phyloP scores from a whole-genome alignment of 768 basidiomycete species.

The Daedaleopsis sinensis region DNA sequence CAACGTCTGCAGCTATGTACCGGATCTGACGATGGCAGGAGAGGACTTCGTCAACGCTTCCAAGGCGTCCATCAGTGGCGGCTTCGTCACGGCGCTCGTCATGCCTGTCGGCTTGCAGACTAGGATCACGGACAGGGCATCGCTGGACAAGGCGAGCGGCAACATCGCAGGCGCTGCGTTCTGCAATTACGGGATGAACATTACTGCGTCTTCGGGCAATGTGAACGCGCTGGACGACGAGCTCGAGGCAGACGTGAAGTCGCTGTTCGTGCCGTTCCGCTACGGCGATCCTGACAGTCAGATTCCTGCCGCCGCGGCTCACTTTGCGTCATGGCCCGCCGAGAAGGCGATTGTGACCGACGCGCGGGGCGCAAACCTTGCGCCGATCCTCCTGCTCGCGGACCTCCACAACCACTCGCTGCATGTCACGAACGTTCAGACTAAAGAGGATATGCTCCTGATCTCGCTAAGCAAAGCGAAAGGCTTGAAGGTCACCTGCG shows the following conservation, averaged over 20 bases:
- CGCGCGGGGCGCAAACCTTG: slow-evolving; percentile 86
- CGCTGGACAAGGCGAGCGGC: slow-evolving; percentile 69
- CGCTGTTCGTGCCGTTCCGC: slow-evolving; percentile 84
- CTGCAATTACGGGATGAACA: slow-evolving; percentile 86
- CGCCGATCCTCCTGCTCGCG: slow-evolving; percentile 91
- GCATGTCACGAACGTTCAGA: slow-evolving; percentile 89
- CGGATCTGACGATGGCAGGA: slow-evolving; percentile 59
- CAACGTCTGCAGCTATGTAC: slow-evolving; percentile 87
- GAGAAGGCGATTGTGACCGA: slow-evolving; percentile 96
- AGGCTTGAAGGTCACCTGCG: slow-evolving; percentile 93
- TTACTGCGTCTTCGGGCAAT: slow-evolving; percentile 76
- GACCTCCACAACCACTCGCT: slow-evolving; percentile 87
- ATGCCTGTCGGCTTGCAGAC: slow-evolving; percentile 68
- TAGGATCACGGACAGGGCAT: slow-evolving; percentile 64
- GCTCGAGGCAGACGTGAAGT: slow-evolving; percentile 76
- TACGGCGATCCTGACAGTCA: slow-evolving; percentile 49
- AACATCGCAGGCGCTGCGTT: slow-evolving; percentile 68
- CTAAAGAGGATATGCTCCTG: slow-evolving; percentile 82
- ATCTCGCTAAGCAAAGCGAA: slow-evolving; percentile 96
- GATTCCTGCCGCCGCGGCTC: slow-evolving; percentile 76
- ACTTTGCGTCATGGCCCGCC: slow-evolving; percentile 87
- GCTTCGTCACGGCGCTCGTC: slow-evolving; percentile 86
- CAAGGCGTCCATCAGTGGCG: slow-evolving; percentile 83
- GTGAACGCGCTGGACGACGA: slow-evolving; percentile 69
- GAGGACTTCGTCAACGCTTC: slow-evolving; percentile 69